Percentiles rank a stretch among this genome's conserved stretches.
Conservation (phyloP, 164 flowering plant genomes). For the Chimonanthus praecox region DNA sequence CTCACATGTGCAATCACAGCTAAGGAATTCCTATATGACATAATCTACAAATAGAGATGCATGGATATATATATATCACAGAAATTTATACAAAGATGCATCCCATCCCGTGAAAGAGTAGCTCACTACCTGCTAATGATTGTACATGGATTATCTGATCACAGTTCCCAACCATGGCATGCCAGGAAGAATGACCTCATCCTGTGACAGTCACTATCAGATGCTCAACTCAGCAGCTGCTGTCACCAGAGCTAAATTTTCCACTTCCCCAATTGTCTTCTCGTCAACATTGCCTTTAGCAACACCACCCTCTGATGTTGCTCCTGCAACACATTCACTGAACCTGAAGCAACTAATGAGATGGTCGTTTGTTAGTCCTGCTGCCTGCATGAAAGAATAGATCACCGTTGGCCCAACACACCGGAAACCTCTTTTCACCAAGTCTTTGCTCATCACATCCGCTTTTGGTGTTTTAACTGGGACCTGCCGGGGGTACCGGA, state of each 20-base stretch:
- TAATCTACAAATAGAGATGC: conserved; percentile 13
- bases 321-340: conserved; percentile 20
- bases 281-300: conserved; percentile 6
- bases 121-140: neutral
- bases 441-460: conserved; percentile 33
- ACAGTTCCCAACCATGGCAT: neutral
- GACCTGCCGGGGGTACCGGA: conserved; percentile 33
- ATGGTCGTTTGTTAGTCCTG: conserved; percentile 37
- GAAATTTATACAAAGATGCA: neutral
- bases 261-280: conserved; percentile 11
- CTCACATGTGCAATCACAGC: too few relatives aligned
- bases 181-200: neutral
- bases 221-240: conserved; percentile 17
- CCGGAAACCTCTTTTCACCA: conserved; percentile 32
- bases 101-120: conserved; percentile 6
- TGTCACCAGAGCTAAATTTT: conserved; percentile 10
- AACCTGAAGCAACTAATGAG: conserved; percentile 31
- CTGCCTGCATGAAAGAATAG: conserved; percentile 36
- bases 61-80: neutral
- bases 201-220: conserved; percentile 1
- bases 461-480: conserved; percentile 36
- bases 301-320: conserved; percentile 4
- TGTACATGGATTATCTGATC: conserved; percentile 17
- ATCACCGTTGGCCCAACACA: conserved; percentile 33
- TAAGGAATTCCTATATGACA: neutral